Conservation (phyloP, 306 rosid species). For the Sindora glabra region DNA sequence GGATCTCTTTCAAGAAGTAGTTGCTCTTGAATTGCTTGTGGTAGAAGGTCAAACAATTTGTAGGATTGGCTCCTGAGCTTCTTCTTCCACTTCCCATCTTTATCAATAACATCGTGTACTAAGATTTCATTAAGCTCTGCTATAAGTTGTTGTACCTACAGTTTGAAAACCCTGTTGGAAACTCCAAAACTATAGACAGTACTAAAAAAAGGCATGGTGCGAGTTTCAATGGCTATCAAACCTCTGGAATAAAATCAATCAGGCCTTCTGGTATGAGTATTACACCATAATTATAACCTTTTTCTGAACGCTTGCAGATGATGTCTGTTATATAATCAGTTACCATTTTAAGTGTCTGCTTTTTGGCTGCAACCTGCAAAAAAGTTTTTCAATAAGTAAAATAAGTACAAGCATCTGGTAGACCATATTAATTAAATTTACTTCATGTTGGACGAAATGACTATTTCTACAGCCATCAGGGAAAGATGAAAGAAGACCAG, state of each 20-base stretch:
- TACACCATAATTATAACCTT: constrained; percentile 61
- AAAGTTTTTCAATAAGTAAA: neutral
- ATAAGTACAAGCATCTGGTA: neutral
- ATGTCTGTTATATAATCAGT: constrained; percentile 50
- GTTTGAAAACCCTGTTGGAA: neutral
- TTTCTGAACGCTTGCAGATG: constrained; percentile 40
- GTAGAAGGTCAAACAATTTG: constrained; percentile 47
- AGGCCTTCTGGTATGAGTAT: constrained; percentile 67
- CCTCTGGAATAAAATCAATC: constrained; percentile 71
- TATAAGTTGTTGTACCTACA: constrained; percentile 59
- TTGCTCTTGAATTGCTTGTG: constrained; percentile 59
- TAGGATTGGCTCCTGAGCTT: constrained; percentile 48
- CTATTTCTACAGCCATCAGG: neutral
- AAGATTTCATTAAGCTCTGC: constrained; percentile 59
- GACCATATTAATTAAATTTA: neutral
- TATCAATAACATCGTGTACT: constrained; percentile 46
- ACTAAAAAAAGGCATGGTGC: neutral
- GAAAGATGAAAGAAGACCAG: neutral
- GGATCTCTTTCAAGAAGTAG: constrained; percentile 71
- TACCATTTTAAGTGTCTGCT: constrained; percentile 56
- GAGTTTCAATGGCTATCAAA: neutral
- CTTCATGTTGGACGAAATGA: neutral
- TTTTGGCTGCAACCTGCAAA: constrained; percentile 52
- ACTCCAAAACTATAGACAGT: neutral
- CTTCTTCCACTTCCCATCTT: constrained; percentile 52